A percentile compares a stretch with the other conserved stretches of the same genome.
Evolutionary conservation across 805 yeast genomes (phyloP).

Genomic region (Maudiozyma saulgeensis): DNA sequence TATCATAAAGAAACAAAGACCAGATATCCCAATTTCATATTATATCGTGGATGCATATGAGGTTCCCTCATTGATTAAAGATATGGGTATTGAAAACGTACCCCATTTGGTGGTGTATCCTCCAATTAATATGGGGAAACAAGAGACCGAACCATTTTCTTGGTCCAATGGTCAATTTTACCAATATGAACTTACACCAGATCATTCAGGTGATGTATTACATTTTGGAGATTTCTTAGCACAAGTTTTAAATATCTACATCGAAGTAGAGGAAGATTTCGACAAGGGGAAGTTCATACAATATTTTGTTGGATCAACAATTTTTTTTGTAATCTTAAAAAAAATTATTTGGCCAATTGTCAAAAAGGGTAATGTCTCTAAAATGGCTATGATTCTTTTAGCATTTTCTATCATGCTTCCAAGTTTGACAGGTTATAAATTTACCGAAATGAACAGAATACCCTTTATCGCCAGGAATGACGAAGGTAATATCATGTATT

Average conservation of each 20-base stretch:
- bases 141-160: conserved; percentile 10
- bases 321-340: conserved; percentile 38
- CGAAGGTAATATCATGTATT: conserved; percentile 41
- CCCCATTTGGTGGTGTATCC: conserved; percentile 68
- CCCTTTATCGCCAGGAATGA: conserved; percentile 53
- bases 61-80: conserved; percentile 35
- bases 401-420: conserved; percentile 33
- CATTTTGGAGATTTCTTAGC: conserved; percentile 48
- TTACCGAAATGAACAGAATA: conserved; percentile 47
- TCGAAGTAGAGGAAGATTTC: conserved; percentile 37
- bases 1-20: conserved; percentile 38
- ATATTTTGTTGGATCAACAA: conserved; percentile 40
- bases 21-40: conserved; percentile 35
- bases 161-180: conserved; percentile 29
- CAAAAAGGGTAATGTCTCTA: conserved; percentile 12
- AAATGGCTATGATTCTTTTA: conserved; percentile 23
- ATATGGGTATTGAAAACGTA: conserved; percentile 38
- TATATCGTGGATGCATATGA: conserved; percentile 41
- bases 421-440: conserved; percentile 55
- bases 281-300: conserved; percentile 34
- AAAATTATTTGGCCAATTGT: conserved; percentile 34
- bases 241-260: conserved; percentile 34
- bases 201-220: conserved; percentile 30
- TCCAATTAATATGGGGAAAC: conserved; percentile 29
- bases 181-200: conserved; percentile 27